phyloP scores from a whole-genome alignment of 805 yeast species.

The Saturnispora gosingensis region DNA sequence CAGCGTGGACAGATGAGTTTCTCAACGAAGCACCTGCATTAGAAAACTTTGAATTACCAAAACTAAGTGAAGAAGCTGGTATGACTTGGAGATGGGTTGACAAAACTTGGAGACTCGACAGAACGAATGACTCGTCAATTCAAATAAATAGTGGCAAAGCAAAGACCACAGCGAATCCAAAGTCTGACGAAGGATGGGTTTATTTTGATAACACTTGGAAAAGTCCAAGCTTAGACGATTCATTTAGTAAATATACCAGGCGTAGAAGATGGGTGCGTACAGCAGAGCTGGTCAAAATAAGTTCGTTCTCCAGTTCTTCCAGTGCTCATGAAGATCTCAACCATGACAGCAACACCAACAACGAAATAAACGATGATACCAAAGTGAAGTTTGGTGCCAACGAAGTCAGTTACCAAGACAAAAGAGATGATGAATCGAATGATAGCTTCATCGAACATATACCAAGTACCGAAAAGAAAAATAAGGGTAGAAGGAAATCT shows the following conservation, averaged over 20 bases:
- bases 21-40: constrained; percentile 75
- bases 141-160: constrained; percentile 56
- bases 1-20: constrained; percentile 97
- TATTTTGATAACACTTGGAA: constrained; percentile 94
- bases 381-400: constrained; percentile 2
- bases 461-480: background rate
- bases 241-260: constrained; percentile 85
- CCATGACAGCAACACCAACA: background rate
- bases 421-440: background rate
- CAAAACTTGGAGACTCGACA: constrained; percentile 81
- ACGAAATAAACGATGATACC: background rate
- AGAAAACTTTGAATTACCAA: constrained; percentile 74
- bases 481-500: background rate
- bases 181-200: constrained; percentile 74
- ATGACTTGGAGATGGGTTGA: constrained; percentile 95
- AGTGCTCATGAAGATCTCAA: background rate
- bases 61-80: constrained; percentile 39
- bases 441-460: background rate
- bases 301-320: background rate
- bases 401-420: background rate
- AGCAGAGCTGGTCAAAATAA: constrained; percentile 61
- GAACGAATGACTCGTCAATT: constrained; percentile 80
- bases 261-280: constrained; percentile 94
- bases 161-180: constrained; percentile 59
- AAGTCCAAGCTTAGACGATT: constrained; percentile 77